Conservation (phyloP, 768 basidiomycete species). For the Aureoboletus auriporus region DNA sequence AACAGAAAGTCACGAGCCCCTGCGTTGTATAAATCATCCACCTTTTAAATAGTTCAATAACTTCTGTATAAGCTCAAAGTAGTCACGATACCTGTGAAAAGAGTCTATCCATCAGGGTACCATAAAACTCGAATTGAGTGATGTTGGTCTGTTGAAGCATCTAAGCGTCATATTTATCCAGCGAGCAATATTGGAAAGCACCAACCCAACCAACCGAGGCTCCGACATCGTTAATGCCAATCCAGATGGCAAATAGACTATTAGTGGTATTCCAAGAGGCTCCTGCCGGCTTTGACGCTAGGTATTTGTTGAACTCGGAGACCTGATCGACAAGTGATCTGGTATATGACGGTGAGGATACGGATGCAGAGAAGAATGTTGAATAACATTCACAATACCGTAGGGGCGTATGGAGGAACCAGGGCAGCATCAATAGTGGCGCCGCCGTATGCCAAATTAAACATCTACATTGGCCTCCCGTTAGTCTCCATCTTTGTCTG, state of each 20-base stretch:
- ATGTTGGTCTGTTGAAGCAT: constrained; percentile 19
- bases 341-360: not conserved
- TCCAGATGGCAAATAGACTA: constrained; percentile 63
- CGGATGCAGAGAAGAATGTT: not conserved
- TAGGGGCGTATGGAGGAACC: constrained; percentile 49
- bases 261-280: constrained; percentile 56
- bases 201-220: constrained; percentile 16
- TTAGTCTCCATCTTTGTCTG: not conserved
- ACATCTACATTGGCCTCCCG: constrained; percentile 36
- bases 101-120: constrained; percentile 19
- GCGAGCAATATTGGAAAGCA: not conserved
- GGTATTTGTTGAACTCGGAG: constrained; percentile 48
- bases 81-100: constrained; percentile 24
- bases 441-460: constrained; percentile 65
- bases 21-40: constrained; percentile 18
- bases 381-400: constrained; percentile 46
- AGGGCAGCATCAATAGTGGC: constrained; percentile 60
- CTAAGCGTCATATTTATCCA: not conserved
- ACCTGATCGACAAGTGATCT: constrained; percentile 49
- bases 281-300: constrained; percentile 43
- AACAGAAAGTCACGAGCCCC: constrained; percentile 63
- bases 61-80: not conserved
- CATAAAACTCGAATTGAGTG: constrained; percentile 21
- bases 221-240: constrained; percentile 65
- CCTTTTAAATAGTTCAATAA: constrained; percentile 2